A percentile compares a stretch with the other conserved stretches of the same genome.
phyloP scores from a whole-genome alignment of 2,329 filamentous ascomycete genomes.

The Fonsecaea monophora region DNA sequence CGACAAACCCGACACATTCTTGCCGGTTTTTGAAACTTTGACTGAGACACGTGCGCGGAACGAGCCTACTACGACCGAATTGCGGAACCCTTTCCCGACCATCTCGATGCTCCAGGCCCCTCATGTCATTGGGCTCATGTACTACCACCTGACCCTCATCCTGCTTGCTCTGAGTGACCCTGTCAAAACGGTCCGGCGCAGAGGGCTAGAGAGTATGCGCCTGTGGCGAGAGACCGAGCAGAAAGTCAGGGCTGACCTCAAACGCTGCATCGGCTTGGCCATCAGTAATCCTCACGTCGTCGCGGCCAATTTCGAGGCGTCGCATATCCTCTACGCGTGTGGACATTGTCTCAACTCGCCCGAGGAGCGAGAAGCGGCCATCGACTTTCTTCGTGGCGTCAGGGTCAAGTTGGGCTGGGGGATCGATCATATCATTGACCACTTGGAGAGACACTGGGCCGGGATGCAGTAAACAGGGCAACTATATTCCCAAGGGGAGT shows the following conservation, averaged over 20 bases:
- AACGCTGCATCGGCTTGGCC: conserved; percentile 5
- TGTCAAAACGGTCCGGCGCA: background rate
- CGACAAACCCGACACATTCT: conserved; percentile 4
- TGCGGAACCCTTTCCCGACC: conserved; percentile 1
- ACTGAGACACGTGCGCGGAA: background rate
- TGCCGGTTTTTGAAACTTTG: background rate
- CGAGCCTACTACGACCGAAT: background rate
- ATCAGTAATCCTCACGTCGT: background rate
- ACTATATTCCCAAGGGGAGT: background rate
- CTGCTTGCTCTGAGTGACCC: conserved; percentile 3
- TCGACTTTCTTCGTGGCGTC: background rate
- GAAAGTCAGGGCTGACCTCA: background rate
- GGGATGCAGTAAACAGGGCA: background rate
- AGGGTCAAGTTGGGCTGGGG: conserved; percentile 1
- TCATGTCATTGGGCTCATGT: conserved; percentile 8
- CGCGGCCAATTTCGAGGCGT: conserved; percentile 1
- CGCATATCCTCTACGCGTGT: conserved; percentile 6
- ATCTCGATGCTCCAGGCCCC: conserved; percentile 12
- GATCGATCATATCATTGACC: background rate
- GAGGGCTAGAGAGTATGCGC: background rate
- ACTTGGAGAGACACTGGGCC: background rate
- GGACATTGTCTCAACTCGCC: background rate
- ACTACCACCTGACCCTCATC: conserved; percentile 10
- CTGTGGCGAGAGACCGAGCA: too few relatives aligned
- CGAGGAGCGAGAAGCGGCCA: background rate